phyloP scores from a whole-genome alignment of 768 basidiomycete species.

The Steccherinum ochraceum region DNA sequence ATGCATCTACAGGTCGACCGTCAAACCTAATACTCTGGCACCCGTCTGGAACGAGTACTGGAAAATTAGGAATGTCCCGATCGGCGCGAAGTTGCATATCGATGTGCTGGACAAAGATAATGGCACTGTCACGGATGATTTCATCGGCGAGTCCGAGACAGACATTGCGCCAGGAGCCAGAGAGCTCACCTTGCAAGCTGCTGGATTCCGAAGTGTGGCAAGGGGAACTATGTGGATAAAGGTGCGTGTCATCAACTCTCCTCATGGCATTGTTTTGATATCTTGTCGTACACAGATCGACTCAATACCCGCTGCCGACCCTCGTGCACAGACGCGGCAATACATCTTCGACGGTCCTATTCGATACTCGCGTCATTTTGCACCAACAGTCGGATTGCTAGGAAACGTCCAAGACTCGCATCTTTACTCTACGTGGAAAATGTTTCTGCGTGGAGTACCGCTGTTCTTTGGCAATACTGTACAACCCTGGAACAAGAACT shows the following conservation, averaged over 20 bases:
- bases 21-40: constrained; percentile 45
- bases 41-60: constrained; percentile 78
- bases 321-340: constrained; percentile 33
- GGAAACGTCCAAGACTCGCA: constrained; percentile 56
- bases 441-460: constrained; percentile 52
- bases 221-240: constrained; percentile 68
- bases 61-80: constrained; percentile 68
- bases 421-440: constrained; percentile 78
- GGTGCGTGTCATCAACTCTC: constrained; percentile 41
- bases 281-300: constrained; percentile 50
- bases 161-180: constrained; percentile 50
- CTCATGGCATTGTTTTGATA: no score
- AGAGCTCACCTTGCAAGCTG: constrained; percentile 56
- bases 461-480: constrained; percentile 51
- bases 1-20: constrained; percentile 48
- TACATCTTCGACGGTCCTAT: constrained; percentile 73
- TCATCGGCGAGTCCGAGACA: constrained; percentile 56
- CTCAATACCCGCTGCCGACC: constrained; percentile 36
- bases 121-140: constrained; percentile 49
- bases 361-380: constrained; percentile 64
- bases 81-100: constrained; percentile 51
- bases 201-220: constrained; percentile 35
- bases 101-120: constrained; percentile 67
- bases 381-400: constrained; percentile 60
- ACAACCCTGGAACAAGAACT: constrained; percentile 63